Conservation (phyloP, 768 basidiomycete species). For the Paxillus rubicundulus region DNA sequence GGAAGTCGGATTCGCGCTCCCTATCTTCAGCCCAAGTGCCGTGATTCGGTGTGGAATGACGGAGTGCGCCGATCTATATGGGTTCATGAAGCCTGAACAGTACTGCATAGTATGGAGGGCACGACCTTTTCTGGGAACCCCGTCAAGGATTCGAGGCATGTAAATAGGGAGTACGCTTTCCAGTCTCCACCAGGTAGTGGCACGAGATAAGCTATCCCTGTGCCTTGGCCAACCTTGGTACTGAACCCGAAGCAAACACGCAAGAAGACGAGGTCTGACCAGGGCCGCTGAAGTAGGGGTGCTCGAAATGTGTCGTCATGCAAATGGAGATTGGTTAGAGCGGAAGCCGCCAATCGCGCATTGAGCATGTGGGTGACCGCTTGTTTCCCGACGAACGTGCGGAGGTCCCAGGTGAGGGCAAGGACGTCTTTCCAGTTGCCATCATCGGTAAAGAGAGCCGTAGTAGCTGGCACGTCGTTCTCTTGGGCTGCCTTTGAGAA, state of each 20-base stretch:
- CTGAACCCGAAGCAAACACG: slow-evolving; percentile 51
- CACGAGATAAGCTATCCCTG: slow-evolving; percentile 52
- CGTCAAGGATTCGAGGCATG: slow-evolving; percentile 52
- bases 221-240: slow-evolving; percentile 40
- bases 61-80: neutral
- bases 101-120: neutral
- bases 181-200: slow-evolving; percentile 43
- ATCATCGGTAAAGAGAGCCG: slow-evolving; percentile 31
- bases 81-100: neutral
- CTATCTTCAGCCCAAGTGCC: slow-evolving; percentile 48
- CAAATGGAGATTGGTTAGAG: slow-evolving; percentile 21
- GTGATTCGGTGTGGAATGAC: slow-evolving; percentile 29
- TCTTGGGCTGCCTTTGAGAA: slow-evolving; percentile 18
- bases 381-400: slow-evolving; percentile 38
- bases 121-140: slow-evolving; percentile 42
- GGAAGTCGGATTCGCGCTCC: slow-evolving; percentile 40
- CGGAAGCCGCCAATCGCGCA: slow-evolving; percentile 28
- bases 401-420: slow-evolving; percentile 48
- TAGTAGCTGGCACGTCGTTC: slow-evolving; percentile 18
- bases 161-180: slow-evolving; percentile 55
- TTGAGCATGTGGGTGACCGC: slow-evolving; percentile 33
- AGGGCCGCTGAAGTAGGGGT: slow-evolving; percentile 34
- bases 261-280: slow-evolving; percentile 55
- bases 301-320: slow-evolving; percentile 12
- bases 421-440: slow-evolving; percentile 46